A percentile compares a stretch with the other conserved stretches of the same genome.
phyloP scores from a whole-genome alignment of 2,329 filamentous ascomycete genomes.

The Fusarium setosum region DNA sequence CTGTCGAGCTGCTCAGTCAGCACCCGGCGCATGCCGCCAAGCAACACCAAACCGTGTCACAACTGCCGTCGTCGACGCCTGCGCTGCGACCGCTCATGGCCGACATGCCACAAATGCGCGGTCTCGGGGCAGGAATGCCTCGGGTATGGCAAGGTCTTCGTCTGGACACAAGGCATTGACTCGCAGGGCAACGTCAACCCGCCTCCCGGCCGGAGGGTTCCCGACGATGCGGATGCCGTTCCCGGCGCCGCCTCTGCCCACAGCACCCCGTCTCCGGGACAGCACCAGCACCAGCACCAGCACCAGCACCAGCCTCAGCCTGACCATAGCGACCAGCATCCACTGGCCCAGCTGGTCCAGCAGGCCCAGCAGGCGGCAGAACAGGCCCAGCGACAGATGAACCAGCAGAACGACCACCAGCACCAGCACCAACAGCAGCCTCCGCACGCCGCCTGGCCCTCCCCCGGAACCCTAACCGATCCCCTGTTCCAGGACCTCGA shows the following conservation, averaged over 20 bases:
- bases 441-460: conserved; percentile 32
- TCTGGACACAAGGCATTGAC: conserved; percentile 67
- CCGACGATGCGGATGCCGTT: conserved; percentile 32
- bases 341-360: conserved; percentile 29
- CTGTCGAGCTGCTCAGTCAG: conserved; percentile 39
- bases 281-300: conserved; percentile 11
- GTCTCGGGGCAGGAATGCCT: conserved; percentile 67
- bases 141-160: conserved; percentile 70
- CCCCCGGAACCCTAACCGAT: conserved; percentile 56
- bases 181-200: conserved; percentile 58
- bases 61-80: conserved; percentile 71
- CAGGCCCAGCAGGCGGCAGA: conserved; percentile 28
- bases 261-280: conserved; percentile 6
- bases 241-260: conserved; percentile 20
- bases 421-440: not conserved
- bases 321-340: conserved; percentile 35
- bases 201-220: conserved; percentile 37
- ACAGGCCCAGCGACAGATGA: conserved; percentile 24
- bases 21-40: conserved; percentile 49
- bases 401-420: conserved; percentile 11
- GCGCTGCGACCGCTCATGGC: conserved; percentile 71
- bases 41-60: conserved; percentile 63
- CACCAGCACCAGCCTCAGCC: conserved; percentile 28
- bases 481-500: conserved; percentile 67
- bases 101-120: conserved; percentile 69